phyloP scores from a whole-genome alignment of 2,329 filamentous ascomycete species.

The Myriangium duriaei region DNA sequence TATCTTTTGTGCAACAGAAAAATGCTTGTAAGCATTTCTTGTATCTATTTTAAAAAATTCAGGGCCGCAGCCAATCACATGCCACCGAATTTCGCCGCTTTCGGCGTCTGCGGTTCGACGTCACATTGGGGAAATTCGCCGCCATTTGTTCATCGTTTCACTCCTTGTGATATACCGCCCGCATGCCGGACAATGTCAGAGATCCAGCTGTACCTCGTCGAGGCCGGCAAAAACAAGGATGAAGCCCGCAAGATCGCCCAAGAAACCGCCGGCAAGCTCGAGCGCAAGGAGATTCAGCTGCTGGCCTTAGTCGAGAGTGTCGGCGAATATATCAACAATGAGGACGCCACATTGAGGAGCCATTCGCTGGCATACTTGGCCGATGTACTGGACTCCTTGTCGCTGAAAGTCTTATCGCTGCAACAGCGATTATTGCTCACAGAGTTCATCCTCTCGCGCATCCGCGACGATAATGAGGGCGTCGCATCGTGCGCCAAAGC shows the following conservation, averaged over 20 bases:
- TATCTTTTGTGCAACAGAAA: background rate
- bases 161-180: background rate
- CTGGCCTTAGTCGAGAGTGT: slow-evolving; percentile 51
- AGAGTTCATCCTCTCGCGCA: slow-evolving; percentile 52
- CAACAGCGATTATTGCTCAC: slow-evolving; percentile 50
- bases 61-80: slow-evolving; percentile 5
- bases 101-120: slow-evolving; percentile 4
- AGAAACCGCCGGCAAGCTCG: slow-evolving; percentile 36
- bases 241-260: slow-evolving; percentile 33
- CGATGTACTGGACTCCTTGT: slow-evolving; percentile 38
- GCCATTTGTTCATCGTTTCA: background rate
- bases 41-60: slow-evolving; percentile 3
- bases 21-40: slow-evolving; percentile 1
- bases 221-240: slow-evolving; percentile 35
- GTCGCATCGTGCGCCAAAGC: slow-evolving; percentile 47
- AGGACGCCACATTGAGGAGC: slow-evolving; percentile 46
- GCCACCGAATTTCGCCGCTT: slow-evolving; percentile 1
- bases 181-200: slow-evolving; percentile 33
- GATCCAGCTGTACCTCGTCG: slow-evolving; percentile 39
- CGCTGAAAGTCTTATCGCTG: slow-evolving; percentile 43
- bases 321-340: slow-evolving; percentile 55
- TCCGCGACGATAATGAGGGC: slow-evolving; percentile 42
- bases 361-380: slow-evolving; percentile 43
- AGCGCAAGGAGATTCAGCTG: slow-evolving; percentile 47
- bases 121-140: background rate